These are phyloP conservation scores for Apophysomyces variabilis DNA, from an alignment of 371 early-diverging fungal genomes.

Conservation along the genomic window DNA sequence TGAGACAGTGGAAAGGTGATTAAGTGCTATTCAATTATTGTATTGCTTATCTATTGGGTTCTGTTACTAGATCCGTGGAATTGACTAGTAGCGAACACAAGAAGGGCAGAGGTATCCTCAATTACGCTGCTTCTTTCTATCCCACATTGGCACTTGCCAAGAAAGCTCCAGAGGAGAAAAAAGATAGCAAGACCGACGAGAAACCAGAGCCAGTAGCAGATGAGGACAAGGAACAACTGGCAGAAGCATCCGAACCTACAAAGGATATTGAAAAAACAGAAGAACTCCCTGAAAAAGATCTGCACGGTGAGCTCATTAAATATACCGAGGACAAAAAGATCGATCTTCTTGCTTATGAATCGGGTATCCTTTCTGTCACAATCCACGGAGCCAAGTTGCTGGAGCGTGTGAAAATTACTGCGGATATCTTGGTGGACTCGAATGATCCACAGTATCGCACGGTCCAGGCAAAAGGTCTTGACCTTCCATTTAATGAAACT, in stretches of 20 bases:
- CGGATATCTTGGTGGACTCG: conserved; percentile 46
- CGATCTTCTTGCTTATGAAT: conserved; percentile 45
- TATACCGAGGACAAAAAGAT: conserved; percentile 42
- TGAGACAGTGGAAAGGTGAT: conserved; percentile 42
- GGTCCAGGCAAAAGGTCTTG: conserved; percentile 40
- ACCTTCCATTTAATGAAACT: conserved; percentile 46
- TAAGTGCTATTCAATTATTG: not conserved
- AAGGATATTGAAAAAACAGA: conserved; percentile 21
- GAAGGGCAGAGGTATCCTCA: conserved; percentile 66
- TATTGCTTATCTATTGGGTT: not conserved
- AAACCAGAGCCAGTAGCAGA: not conserved
- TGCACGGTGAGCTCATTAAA: conserved; percentile 50
- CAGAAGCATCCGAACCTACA: conserved; percentile 19
- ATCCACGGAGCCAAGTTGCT: conserved; percentile 36
- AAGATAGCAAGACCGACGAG: conserved; percentile 14
- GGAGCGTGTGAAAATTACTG: conserved; percentile 27
- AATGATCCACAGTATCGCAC: conserved; percentile 50
- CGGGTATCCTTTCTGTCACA: conserved; percentile 50
- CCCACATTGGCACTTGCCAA: conserved; percentile 69
- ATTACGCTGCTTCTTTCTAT: conserved; percentile 71
- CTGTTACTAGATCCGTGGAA: conserved; percentile 47
- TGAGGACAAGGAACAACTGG: conserved; percentile 27
- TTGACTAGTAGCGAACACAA: conserved; percentile 64
- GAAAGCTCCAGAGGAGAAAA: conserved; percentile 26
- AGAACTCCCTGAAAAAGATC: conserved; percentile 45